Conservation (phyloP, 2,329 filamentous ascomycete genomes). For the Aureobasidium sp. region DNA sequence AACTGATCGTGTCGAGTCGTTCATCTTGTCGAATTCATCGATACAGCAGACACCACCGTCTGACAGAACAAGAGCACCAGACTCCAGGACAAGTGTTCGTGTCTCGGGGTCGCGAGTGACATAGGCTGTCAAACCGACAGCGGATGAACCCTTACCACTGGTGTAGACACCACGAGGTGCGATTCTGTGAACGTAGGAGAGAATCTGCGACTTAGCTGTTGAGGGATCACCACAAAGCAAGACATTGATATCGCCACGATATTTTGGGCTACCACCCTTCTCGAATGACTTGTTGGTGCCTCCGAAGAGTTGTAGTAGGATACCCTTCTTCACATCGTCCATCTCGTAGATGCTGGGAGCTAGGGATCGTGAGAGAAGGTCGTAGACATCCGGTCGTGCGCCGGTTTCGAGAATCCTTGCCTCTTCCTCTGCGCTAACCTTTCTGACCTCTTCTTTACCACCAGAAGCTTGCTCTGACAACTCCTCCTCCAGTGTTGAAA, state of each 20-base stretch:
- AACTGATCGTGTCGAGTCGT: slow-evolving; percentile 72
- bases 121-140: slow-evolving; percentile 73
- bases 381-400: slow-evolving; percentile 79
- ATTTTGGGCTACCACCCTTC: slow-evolving; percentile 90
- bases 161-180: slow-evolving; percentile 87
- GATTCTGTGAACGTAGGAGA: slow-evolving; percentile 98
- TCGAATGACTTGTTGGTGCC: slow-evolving; percentile 97
- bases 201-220: slow-evolving; percentile 89
- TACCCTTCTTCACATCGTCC: slow-evolving; percentile 98
- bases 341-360: slow-evolving; percentile 95
- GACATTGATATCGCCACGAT: slow-evolving; percentile 95
- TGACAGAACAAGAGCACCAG: slow-evolving; percentile 69
- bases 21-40: slow-evolving; percentile 87
- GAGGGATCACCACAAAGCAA: slow-evolving; percentile 95
- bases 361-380: slow-evolving; percentile 80
- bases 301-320: slow-evolving; percentile 90
- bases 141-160: slow-evolving; percentile 71
- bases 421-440: slow-evolving; percentile 79
- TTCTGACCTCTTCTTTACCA: slow-evolving; percentile 73
- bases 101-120: slow-evolving; percentile 80
- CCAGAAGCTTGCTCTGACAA: slow-evolving; percentile 65
- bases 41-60: slow-evolving; percentile 83
- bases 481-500: slow-evolving; percentile 78
- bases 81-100: slow-evolving; percentile 77
- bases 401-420: slow-evolving; percentile 78